Evolutionary conservation across 176 grass and related monocot genomes (phyloP).

Genomic region (Oryza glaberrima): DNA sequence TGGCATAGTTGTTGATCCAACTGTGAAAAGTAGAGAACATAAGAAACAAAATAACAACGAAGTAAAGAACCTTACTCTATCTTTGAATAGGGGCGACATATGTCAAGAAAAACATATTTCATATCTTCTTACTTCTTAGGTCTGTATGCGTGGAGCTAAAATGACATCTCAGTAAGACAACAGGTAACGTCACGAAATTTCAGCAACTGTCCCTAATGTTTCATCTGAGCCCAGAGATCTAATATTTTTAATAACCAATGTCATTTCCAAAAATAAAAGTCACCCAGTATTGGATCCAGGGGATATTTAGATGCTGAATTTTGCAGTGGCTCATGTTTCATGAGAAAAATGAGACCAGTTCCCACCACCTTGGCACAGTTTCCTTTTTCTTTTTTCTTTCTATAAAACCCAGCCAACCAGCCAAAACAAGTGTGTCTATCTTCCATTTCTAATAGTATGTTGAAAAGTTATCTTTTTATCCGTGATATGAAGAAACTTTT

Average conservation of each 20-base stretch:
- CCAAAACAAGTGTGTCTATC: background rate
- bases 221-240: background rate
- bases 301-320: background rate
- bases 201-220: background rate
- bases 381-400: background rate
- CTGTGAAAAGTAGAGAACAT: conserved; percentile 23
- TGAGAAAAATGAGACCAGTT: background rate
- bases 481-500: too few species aligned
- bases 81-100: background rate
- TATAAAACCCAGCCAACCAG: background rate
- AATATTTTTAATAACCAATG: background rate
- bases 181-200: background rate
- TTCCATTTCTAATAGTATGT: background rate
- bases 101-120: background rate
- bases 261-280: conserved; percentile 6
- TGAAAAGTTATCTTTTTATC: too few species aligned
- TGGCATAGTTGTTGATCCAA: conserved; percentile 60
- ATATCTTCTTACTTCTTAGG: background rate
- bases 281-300: background rate
- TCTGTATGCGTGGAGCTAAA: background rate
- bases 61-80: conserved; percentile 2
- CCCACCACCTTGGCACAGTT: background rate
- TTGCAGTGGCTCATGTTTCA: background rate
- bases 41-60: conserved; percentile 5
- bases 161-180: background rate